Evolutionary conservation across 2,329 filamentous ascomycete genomes (phyloP), one percentile per base, ranked within the genome.

Genomic region (Fusarium sp.): DNA sequence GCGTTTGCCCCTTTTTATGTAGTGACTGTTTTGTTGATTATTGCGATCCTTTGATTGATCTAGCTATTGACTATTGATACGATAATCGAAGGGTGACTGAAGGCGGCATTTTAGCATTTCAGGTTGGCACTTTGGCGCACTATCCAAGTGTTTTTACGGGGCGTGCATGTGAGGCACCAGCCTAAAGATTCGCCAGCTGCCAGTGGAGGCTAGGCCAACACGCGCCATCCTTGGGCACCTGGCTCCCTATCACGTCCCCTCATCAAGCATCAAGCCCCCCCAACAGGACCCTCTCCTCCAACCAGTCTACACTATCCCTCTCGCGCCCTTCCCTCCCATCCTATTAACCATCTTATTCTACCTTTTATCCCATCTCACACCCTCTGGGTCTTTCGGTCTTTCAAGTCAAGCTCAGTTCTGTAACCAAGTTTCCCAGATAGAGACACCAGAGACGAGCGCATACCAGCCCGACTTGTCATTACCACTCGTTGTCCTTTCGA

Each of bases 391-490:
- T 63, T 46, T 7, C 24, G 55, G 55, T 59, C 60, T 63, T 37
- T 13, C 28, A 30, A 30, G 28, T 11, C 52, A 58, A 65, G 35
- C 35, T 37, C 35, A 37, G 35, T 63, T 53, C 37, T 64, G 41
- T 63, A 46, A 46, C 67, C 70, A 72, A 68, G 64, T 73, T 71
- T 71, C 67, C 52, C 53, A 66, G 49, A 65, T 68, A 68, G 58
- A 49, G 15, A 40, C 59, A 37, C 43, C 53, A 46, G 26, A 59
- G 61, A 52, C 67, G 56, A 74, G 68, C 70, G 71, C 72, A 74
- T 74, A 72, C 71, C 72, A 74, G 67, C 65, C 72, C 59, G 67
- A 71, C 65, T 66, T 70, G 62, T 68, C 72, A 67, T 71, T 52
- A 54, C 62, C 71, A 68, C 54, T 72, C 63, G 67, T 74, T 72